Percentiles rank a stretch among this genome's conserved stretches.
Conservation (phyloP, 1,139 yeast species). For the Geotrichum australiense region DNA sequence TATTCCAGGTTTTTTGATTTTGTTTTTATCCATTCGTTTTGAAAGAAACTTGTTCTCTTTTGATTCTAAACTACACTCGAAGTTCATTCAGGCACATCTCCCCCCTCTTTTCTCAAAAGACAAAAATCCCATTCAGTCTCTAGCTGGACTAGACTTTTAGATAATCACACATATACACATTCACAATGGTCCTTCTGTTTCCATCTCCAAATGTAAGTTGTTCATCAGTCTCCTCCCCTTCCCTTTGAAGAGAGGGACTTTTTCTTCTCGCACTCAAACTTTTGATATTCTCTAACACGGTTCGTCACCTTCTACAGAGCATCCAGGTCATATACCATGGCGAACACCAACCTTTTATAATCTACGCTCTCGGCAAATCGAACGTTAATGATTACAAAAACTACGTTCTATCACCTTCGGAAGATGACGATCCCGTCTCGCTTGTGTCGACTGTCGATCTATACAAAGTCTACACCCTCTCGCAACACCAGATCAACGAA, state of each 20-base stretch:
- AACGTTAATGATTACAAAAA: slow-evolving; percentile 10
- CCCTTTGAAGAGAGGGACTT: no score
- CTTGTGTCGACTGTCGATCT: slow-evolving; percentile 12
- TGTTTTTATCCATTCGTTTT: neutral
- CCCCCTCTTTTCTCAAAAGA: neutral
- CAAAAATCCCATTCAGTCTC: neutral
- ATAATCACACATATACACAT: neutral
- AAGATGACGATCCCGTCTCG: slow-evolving; percentile 12
- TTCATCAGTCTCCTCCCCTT: neutral
- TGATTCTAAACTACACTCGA: no score
- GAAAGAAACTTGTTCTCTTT: neutral
- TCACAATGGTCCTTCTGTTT: slow-evolving; percentile 8
- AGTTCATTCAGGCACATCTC: no score
- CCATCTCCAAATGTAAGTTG: slow-evolving; percentile 11
- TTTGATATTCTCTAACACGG: no score
- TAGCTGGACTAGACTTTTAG: neutral
- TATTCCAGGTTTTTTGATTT: neutral
- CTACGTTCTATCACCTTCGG: no score
- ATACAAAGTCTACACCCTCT: slow-evolving; percentile 10
- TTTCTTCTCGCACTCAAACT: no score
- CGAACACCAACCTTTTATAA: slow-evolving; percentile 8
- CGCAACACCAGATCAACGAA: neutral
- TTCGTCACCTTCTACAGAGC: slow-evolving; percentile 3
- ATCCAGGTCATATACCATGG: slow-evolving; percentile 12
- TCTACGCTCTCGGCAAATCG: slow-evolving; percentile 9